Evolutionary conservation across 83 land plant genomes (phyloP).

Genomic region (Diphasiastrum complanatum): DNA sequence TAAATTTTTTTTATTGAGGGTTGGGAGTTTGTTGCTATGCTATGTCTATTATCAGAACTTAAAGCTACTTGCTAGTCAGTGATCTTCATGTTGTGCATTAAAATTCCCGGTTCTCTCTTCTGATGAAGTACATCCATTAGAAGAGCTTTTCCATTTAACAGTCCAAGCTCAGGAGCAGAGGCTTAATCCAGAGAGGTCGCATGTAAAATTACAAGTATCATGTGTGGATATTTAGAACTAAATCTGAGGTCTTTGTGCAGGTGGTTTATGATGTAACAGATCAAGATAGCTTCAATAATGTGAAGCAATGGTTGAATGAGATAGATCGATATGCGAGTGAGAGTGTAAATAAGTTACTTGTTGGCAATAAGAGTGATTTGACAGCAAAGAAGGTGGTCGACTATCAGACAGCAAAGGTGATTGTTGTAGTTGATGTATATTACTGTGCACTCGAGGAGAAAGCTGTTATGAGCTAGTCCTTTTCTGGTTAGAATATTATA

Average conservation of each 20-base stretch:
- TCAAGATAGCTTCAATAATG: constrained; percentile 30
- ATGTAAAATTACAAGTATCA: too few species aligned
- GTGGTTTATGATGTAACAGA: constrained; percentile 26
- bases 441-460: too few species aligned
- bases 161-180: too few species aligned
- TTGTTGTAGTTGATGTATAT: too few species aligned
- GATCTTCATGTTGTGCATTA: not conserved
- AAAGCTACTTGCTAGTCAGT: not conserved
- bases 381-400: constrained; percentile 18
- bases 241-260: not conserved
- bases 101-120: not conserved
- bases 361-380: constrained; percentile 19
- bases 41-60: not conserved
- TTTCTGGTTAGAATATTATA: too few species aligned
- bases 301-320: constrained; percentile 29
- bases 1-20: not conserved
- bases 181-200: too few species aligned
- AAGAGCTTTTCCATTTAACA: too few species aligned
- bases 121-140: too few species aligned
- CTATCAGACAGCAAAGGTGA: constrained; percentile 15
- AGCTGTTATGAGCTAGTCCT: too few species aligned
- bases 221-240: too few species aligned
- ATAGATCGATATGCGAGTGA: constrained; percentile 27
- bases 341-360: constrained; percentile 25
- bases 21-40: not conserved